Conservation (phyloP, 306 rosid species). For the Rubus idaeus region DNA sequence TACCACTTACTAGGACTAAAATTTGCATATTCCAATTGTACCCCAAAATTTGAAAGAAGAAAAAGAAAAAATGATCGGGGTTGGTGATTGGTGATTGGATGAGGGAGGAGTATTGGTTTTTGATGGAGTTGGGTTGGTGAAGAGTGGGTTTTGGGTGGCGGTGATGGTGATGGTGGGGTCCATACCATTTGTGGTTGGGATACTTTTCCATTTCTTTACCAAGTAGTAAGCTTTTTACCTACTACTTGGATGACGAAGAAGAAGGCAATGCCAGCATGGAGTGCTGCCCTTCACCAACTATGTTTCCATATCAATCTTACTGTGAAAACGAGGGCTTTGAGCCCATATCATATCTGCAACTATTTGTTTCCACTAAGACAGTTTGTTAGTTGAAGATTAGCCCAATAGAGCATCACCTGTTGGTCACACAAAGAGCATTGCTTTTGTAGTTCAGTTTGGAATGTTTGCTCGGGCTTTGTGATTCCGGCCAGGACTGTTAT, state of each 20-base stretch:
- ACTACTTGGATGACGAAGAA: constrained; percentile 9
- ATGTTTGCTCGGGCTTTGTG: neutral
- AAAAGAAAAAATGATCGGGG: neutral
- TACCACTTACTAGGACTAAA: neutral
- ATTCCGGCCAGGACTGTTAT: neutral
- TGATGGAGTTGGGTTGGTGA: constrained; percentile 27
- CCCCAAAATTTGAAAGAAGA: neutral
- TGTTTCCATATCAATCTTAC: neutral
- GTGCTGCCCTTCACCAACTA: constrained; percentile 12
- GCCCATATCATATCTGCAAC: neutral
- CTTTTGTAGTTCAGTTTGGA: neutral
- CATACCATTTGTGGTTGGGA: neutral
- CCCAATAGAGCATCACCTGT: neutral
- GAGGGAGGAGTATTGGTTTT: neutral
- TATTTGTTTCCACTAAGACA: neutral
- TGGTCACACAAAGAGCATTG: neutral
- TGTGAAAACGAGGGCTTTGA: neutral
- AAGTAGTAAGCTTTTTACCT: constrained; percentile 14
- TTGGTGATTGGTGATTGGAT: constrained; percentile 24
- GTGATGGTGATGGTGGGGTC: constrained; percentile 23
- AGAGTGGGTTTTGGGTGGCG: constrained; percentile 26
- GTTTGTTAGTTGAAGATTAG: neutral
- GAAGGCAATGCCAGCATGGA: neutral
- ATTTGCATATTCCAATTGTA: neutral
- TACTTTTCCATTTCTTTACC: neutral